phyloP scores from a whole-genome alignment of 2,329 filamentous ascomycete genomes.

The Graphium sp. region DNA sequence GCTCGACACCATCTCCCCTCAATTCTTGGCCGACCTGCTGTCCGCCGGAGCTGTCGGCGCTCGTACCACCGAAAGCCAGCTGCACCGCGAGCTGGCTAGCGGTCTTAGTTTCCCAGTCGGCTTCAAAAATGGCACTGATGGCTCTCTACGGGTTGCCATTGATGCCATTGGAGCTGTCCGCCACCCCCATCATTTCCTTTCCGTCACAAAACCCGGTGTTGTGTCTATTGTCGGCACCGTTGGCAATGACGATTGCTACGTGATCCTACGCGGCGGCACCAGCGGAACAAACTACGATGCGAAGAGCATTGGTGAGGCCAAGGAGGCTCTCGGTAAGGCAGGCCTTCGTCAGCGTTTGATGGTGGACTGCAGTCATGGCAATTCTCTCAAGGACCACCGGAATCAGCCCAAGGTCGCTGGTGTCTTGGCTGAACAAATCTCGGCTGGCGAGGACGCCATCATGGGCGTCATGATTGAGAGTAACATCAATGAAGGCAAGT shows the following conservation, averaged over 20 bases:
- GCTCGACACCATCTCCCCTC: slow-evolving; percentile 96
- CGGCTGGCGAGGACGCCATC: slow-evolving; percentile 72
- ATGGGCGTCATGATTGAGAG: slow-evolving; percentile 98
- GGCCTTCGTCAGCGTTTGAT: slow-evolving; percentile 79
- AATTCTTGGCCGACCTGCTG: slow-evolving; percentile 93
- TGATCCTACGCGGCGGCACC: slow-evolving; percentile 83
- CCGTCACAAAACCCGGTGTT: slow-evolving; percentile 92
- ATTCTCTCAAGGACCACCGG: slow-evolving; percentile 92
- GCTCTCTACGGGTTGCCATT: slow-evolving; percentile 76
- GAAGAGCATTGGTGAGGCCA: slow-evolving; percentile 62
- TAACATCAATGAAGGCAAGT: slow-evolving; percentile 67
- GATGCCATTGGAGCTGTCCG: slow-evolving; percentile 84
- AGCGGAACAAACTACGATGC: slow-evolving; percentile 89
- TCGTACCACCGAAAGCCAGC: slow-evolving; percentile 87
- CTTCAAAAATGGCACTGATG: slow-evolving; percentile 99
- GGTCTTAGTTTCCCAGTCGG: slow-evolving; percentile 94
- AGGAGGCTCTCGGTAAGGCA: slow-evolving; percentile 68
- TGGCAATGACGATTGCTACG: slow-evolving; percentile 94
- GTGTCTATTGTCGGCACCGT: slow-evolving; percentile 86
- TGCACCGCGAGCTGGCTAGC: slow-evolving; percentile 89
- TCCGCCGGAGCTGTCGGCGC: slow-evolving; percentile 92
- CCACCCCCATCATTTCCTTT: slow-evolving; percentile 91
- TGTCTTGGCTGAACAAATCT: slow-evolving; percentile 67
- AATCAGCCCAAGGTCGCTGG: slow-evolving; percentile 93
- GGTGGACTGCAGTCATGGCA: slow-evolving; percentile 97